These are phyloP conservation scores for Pseudogymnoascus sp. DNA, from an alignment of 2,329 filamentous ascomycete species.

Conservation along the genomic window DNA sequence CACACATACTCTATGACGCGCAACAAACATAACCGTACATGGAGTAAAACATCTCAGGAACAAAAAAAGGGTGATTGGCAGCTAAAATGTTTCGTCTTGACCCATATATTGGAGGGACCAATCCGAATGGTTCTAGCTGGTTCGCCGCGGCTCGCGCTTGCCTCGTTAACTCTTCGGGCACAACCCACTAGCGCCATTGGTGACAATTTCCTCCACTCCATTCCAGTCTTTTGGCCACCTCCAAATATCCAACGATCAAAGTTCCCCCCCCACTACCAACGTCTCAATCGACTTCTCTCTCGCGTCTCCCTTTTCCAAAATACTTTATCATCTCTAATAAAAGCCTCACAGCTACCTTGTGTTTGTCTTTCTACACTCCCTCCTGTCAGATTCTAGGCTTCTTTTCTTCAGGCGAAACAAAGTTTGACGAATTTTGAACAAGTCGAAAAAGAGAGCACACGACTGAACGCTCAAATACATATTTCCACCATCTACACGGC, in stretches of 20 bases:
- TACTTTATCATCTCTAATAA: slow-evolving; percentile 6
- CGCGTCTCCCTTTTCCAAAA: slow-evolving; percentile 6
- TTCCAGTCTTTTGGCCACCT: slow-evolving; percentile 10
- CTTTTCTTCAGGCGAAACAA: slow-evolving; percentile 8
- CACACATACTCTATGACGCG: not conserved
- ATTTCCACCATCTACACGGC: slow-evolving; percentile 6
- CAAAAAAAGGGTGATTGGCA: not conserved
- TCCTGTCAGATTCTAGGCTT: slow-evolving; percentile 10
- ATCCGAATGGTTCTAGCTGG: slow-evolving; percentile 7
- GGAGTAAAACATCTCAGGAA: not conserved
- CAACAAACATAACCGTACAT: not conserved
- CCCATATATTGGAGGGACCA: slow-evolving; percentile 6
- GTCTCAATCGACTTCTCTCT: slow-evolving; percentile 7
- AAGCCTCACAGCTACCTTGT: slow-evolving; percentile 3
- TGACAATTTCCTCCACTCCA: slow-evolving; percentile 8
- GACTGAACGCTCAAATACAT: slow-evolving; percentile 3
- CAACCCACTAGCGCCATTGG: slow-evolving; percentile 9
- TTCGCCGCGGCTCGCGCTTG: slow-evolving; percentile 9
- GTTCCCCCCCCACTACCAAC: slow-evolving; percentile 8
- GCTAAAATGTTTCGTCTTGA: slow-evolving; percentile 1
- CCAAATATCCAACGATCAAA: slow-evolving; percentile 8
- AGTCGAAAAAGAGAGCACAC: slow-evolving; percentile 4
- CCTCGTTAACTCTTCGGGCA: slow-evolving; percentile 9
- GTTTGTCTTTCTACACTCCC: slow-evolving; percentile 5
- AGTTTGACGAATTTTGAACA: slow-evolving; percentile 2